Evolutionary conservation across 2,329 filamentous ascomycete species (phyloP).

Genomic region (Keithomyces neogunnii): DNA sequence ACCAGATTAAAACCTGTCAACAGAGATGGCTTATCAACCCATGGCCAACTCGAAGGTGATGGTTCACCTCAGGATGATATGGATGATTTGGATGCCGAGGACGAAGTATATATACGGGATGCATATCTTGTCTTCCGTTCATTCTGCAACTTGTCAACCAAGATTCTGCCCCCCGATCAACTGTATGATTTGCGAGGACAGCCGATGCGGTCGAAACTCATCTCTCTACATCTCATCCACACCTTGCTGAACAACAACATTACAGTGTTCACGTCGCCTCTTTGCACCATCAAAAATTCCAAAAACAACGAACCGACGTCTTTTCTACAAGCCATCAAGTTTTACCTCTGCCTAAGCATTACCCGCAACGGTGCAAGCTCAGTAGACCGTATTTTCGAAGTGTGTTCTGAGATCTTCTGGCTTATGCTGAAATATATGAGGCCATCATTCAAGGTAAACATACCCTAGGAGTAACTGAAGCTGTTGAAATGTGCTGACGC

Average conservation of each 20-base stretch:
- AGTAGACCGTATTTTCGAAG: slow-evolving; percentile 85
- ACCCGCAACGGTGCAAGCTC: slow-evolving; percentile 94
- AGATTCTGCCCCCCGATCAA: slow-evolving; percentile 80
- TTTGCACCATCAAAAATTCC: slow-evolving; percentile 87
- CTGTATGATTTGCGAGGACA: slow-evolving; percentile 88
- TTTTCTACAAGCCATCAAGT: slow-evolving; percentile 92
- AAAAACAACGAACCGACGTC: slow-evolving; percentile 80
- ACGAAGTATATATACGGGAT: slow-evolving; percentile 95
- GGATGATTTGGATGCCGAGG: slow-evolving; percentile 62
- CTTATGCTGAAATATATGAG: slow-evolving; percentile 91
- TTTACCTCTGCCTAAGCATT: slow-evolving; percentile 90
- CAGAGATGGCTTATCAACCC: slow-evolving; percentile 32
- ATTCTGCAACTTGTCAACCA: slow-evolving; percentile 95
- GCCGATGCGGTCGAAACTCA: slow-evolving; percentile 92
- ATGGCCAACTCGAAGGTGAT: slow-evolving; percentile 48
- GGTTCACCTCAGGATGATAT: slow-evolving; percentile 44
- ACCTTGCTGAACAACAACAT: slow-evolving; percentile 93
- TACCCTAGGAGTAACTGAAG: neutral
- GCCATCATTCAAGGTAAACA: slow-evolving; percentile 76
- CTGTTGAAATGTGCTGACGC: slow-evolving; percentile 15
- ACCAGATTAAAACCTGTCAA: slow-evolving; percentile 47
- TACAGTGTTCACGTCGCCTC: slow-evolving; percentile 78
- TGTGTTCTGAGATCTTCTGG: slow-evolving; percentile 97
- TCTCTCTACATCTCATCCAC: slow-evolving; percentile 92
- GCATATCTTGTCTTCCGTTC: slow-evolving; percentile 95